Base-by-base conservation (phyloP, 179 eudicot species). In the Drosera spatulata region DNA sequence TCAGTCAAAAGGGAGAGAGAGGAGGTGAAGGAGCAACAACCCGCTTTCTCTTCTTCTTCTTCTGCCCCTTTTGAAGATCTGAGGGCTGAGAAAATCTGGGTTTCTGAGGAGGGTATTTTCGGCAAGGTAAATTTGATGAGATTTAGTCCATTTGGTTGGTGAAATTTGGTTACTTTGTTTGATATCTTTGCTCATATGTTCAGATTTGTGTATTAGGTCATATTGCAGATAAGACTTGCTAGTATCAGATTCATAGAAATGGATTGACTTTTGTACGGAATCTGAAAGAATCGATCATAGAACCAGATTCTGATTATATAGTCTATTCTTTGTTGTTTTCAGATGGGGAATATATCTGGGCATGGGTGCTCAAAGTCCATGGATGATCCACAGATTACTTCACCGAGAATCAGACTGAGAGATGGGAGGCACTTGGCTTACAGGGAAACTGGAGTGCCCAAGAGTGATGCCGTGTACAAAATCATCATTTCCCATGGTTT, bases 361-460 rank as follows among this genome's bases (percentile, higher is more conserved):
- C 58, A 51, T 61, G 66, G 78, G 57, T 50, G 53, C n/a, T 53
- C 72, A 60, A 74, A 78, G 55, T 69, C 82, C 58, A 71, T 74
- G 65, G 77, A 66, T 78, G 79, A 78, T 22, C 54, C 55, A 52
- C 74, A 54, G 42, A 62, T 74, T 53, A 53, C 61, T 37, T 71
- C 76, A 61, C 75, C 80, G 2, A 76, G 77, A 66, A 69, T 85
- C 42, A 79, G 50, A 58, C 69, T 85, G 13, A 77, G 62, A 54
- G 94, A 85, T 79, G 94, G 94, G 33, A 80, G 94, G 65, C 65
- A 22, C 56, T 62, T 85, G 75, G 81, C 94, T 55, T 85, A 85
- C 52, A 79, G 69, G 63, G 94, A 85, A 62, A 63, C 63, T 55
- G 94, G 94, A 14, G 88, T 85, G 15, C 59, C 82, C 52, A 85